Conservation (phyloP, 2,329 filamentous ascomycete genomes). For the Raffaelea arxii region DNA sequence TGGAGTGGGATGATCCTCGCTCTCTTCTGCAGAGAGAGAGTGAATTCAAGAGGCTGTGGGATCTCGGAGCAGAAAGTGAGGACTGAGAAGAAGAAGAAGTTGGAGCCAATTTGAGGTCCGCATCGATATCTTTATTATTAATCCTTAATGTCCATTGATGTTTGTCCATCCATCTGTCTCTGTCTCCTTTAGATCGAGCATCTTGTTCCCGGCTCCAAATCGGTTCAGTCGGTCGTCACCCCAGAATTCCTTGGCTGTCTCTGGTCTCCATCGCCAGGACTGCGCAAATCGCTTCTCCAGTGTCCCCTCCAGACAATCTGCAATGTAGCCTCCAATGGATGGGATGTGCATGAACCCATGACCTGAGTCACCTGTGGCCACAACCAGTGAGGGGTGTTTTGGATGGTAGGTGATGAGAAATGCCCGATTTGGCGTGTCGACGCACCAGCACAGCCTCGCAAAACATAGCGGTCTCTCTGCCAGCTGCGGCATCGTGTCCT, state of each 20-base stretch:
- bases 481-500: conserved; percentile 1
- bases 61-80: too few species aligned
- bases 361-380: conserved; percentile 1
- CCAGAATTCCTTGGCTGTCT: conserved; percentile 1
- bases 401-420: conserved; percentile 1
- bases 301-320: not conserved
- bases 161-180: not conserved
- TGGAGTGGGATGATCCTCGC: too few species aligned
- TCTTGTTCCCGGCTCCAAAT: conserved; percentile 1
- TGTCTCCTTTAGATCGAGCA: conserved; percentile 1
- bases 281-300: not conserved
- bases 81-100: too few species aligned
- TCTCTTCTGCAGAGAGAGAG: too few species aligned
- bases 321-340: not conserved
- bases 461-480: not conserved
- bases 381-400: not conserved
- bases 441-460: conserved; percentile 2
- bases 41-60: too few species aligned
- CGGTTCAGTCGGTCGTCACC: not conserved
- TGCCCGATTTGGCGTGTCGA: conserved; percentile 1
- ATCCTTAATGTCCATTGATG: not conserved
- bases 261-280: conserved; percentile 3
- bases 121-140: not conserved
- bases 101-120: too few species aligned
- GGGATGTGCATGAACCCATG: conserved; percentile 3